These are phyloP conservation scores for Plenodomus lindquistii DNA, from an alignment of 2,329 filamentous ascomycete genomes.

Conservation along the genomic window DNA sequence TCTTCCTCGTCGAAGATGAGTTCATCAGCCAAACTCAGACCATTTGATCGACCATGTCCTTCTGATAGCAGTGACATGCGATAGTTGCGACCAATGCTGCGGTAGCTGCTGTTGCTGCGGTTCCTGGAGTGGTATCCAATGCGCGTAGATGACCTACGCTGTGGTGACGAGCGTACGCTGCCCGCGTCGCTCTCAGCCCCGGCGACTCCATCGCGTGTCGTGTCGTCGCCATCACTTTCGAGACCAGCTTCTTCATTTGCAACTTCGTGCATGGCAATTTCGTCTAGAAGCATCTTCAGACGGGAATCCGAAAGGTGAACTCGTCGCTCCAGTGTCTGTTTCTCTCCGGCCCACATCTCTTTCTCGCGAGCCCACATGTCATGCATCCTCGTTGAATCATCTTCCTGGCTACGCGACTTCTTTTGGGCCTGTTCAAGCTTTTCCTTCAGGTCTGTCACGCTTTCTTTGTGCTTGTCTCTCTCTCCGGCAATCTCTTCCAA, in stretches of 20 bases:
- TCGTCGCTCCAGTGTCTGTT: conserved; percentile 78
- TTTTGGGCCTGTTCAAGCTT: conserved; percentile 79
- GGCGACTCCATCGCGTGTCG: conserved; percentile 60
- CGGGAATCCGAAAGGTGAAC: conserved; percentile 89
- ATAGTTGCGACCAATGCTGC: conserved; percentile 59
- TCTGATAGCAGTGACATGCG: conserved; percentile 70
- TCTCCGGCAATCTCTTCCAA: conserved; percentile 82
- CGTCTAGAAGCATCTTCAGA: conserved; percentile 80
- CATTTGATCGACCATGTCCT: conserved; percentile 61
- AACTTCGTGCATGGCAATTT: conserved; percentile 74
- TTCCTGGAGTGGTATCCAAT: conserved; percentile 62
- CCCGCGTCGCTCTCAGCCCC: conserved; percentile 66
- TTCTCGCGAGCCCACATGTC: conserved; percentile 83
- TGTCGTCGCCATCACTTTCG: conserved; percentile 66
- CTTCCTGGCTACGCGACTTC: conserved; percentile 76
- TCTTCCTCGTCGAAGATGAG: conserved; percentile 85
- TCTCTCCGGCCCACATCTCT: conserved; percentile 81
- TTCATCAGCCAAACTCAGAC: conserved; percentile 85
- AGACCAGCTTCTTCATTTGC: conserved; percentile 40
- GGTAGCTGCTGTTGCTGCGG: conserved; percentile 55
- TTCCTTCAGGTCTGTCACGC: conserved; percentile 70
- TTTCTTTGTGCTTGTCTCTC: conserved; percentile 79
- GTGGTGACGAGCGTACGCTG: conserved; percentile 67
- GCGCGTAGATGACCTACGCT: conserved; percentile 52
- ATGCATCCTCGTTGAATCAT: conserved; percentile 78